Evolutionary conservation across 768 basidiomycete species (phyloP).

Genomic region (Suillus bovinus): DNA sequence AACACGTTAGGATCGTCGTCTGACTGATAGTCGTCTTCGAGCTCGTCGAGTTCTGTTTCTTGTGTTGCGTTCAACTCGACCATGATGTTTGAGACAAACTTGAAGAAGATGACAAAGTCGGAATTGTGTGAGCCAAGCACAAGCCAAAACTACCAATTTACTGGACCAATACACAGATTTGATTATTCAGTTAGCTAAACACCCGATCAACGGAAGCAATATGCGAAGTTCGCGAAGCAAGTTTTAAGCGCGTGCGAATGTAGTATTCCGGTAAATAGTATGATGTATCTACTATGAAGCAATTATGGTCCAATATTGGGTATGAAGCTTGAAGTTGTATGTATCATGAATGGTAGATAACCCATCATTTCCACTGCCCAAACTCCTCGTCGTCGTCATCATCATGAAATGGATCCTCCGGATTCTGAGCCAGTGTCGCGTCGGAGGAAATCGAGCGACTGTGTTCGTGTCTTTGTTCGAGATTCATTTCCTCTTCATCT

Average conservation of each 20-base stretch:
- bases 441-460: conserved; percentile 39
- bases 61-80: conserved; percentile 18
- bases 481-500: conserved; percentile 33
- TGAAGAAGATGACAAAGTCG: neutral
- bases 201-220: conserved; percentile 4
- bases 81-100: conserved; percentile 20
- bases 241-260: neutral
- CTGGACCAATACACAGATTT: neutral
- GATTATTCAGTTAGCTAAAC: neutral
- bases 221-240: neutral
- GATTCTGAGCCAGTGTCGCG: conserved; percentile 31
- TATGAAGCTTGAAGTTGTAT: too few species aligned
- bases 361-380: conserved; percentile 32
- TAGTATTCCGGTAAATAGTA: neutral
- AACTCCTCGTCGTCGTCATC: conserved; percentile 35
- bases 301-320: neutral
- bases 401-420: conserved; percentile 15
- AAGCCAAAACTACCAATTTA: neutral
- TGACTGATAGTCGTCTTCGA: conserved; percentile 43
- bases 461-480: conserved; percentile 30
- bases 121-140: neutral
- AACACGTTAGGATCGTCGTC: conserved; percentile 45
- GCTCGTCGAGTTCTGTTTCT: conserved; percentile 48
- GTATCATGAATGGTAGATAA: conserved; percentile 11
- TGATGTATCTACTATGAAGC: neutral